Conservation (phyloP, 495 filamentous ascomycete species). For the Aspergillus asperescens region DNA sequence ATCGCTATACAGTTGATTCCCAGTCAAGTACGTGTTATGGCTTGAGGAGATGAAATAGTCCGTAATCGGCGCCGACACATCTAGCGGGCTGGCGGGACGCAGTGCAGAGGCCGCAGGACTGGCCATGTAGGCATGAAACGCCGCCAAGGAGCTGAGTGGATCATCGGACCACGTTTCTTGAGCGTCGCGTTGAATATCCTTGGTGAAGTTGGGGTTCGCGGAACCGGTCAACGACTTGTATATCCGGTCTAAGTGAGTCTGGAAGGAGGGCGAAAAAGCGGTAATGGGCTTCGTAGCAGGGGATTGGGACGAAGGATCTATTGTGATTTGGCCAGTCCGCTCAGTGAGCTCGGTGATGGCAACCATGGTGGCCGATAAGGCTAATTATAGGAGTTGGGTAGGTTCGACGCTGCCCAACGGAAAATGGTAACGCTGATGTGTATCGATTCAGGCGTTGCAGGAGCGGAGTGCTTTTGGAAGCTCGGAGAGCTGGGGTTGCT, state of each 20-base stretch:
- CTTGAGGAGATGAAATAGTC: conserved; percentile 90
- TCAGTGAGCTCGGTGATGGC: conserved; percentile 11
- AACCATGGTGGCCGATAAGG: background rate
- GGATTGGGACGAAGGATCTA: conserved; percentile 4
- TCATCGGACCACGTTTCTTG: conserved; percentile 8
- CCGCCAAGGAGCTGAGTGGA: conserved; percentile 37
- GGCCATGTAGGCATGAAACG: conserved; percentile 58
- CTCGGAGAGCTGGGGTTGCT: background rate
- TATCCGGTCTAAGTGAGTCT: conserved; percentile 30
- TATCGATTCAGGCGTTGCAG: background rate
- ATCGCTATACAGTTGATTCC: conserved; percentile 84
- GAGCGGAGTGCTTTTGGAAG: background rate
- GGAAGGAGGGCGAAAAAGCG: conserved; percentile 26
- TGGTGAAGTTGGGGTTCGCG: conserved; percentile 19
- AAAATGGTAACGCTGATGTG: background rate
- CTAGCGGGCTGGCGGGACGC: conserved; percentile 31
- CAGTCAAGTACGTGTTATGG: conserved; percentile 92
- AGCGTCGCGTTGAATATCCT: conserved; percentile 25
- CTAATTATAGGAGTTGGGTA: background rate
- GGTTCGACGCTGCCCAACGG: background rate
- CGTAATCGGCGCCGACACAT: conserved; percentile 63
- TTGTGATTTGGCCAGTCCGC: conserved; percentile 10
- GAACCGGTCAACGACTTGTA: conserved; percentile 23
- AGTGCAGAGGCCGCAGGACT: conserved; percentile 46
- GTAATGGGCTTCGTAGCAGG: conserved; percentile 13